Conservation (phyloP, 139 green algal species). For the Chlamydomonas sp. region DNA sequence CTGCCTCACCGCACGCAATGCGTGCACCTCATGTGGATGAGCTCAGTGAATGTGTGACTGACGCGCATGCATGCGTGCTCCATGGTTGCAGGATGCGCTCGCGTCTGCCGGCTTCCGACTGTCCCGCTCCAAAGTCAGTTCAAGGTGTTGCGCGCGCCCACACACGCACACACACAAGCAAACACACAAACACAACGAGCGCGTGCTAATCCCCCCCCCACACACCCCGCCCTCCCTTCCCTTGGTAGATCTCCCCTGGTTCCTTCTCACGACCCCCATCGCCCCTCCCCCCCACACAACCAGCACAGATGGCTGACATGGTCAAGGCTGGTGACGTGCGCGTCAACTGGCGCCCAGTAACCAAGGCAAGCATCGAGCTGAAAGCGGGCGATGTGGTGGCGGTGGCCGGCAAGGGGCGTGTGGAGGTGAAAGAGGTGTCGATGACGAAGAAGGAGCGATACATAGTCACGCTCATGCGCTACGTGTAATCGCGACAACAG, state of each 20-base stretch:
- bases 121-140: constrained; percentile 48
- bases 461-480: constrained; percentile 54
- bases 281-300: background rate
- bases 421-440: constrained; percentile 49
- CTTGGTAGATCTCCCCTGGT: no score
- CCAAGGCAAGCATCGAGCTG: constrained; percentile 50
- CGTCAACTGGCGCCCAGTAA: constrained; percentile 65
- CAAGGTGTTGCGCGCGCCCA: no score
- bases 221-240: no score
- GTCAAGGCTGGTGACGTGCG: constrained; percentile 54
- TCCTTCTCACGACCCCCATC: background rate
- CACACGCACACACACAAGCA: no score
- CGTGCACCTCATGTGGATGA: background rate
- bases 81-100: background rate
- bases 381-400: constrained; percentile 65
- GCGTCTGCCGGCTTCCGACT: constrained; percentile 58
- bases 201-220: no score
- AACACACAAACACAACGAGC: no score
- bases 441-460: constrained; percentile 62
- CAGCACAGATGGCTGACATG: constrained; percentile 62
- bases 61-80: no score
- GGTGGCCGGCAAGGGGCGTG: constrained; percentile 60
- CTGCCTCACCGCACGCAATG: background rate
- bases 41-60: no score
- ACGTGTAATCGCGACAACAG: constrained; percentile 45